Percentiles rank a stretch among this genome's conserved stretches.
These are phyloP conservation scores for Chalciporus sphaerocephalus DNA, from an alignment of 768 basidiomycete genomes.

Conservation along the genomic window DNA sequence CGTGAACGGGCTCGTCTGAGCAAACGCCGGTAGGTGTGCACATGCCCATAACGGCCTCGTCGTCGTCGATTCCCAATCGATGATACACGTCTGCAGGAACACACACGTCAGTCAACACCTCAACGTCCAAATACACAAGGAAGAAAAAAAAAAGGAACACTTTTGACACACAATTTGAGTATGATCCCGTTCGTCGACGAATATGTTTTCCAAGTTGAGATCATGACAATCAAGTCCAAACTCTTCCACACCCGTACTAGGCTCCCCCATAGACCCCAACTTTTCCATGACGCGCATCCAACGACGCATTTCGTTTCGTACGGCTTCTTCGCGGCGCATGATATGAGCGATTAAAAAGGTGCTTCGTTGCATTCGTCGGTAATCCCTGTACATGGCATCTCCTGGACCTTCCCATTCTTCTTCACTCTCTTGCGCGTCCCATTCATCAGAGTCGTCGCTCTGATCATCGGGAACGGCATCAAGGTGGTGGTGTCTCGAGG, in stretches of 20 bases:
- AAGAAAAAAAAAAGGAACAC: not conserved
- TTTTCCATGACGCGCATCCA: constrained; percentile 68
- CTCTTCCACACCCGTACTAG: constrained; percentile 42
- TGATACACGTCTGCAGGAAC: constrained; percentile 65
- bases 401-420: constrained; percentile 72
- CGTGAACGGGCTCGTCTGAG: constrained; percentile 74
- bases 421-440: constrained; percentile 75
- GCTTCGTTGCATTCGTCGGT: constrained; percentile 73
- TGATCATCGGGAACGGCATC: constrained; percentile 66
- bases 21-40: constrained; percentile 76
- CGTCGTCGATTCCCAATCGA: constrained; percentile 91
- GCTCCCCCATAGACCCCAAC: constrained; percentile 35
- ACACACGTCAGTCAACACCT: not conserved
- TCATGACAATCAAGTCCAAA: constrained; percentile 86
- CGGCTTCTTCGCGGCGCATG: constrained; percentile 55
- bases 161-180: constrained; percentile 60
- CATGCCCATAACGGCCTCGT: constrained; percentile 82
- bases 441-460: constrained; percentile 76
- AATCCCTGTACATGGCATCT: constrained; percentile 77
- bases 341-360: constrained; percentile 77
- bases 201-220: constrained; percentile 78
- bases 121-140: not conserved
- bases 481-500: constrained; percentile 66
- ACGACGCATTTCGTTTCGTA: constrained; percentile 65
- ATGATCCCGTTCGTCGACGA: constrained; percentile 67